These are phyloP conservation scores for Fusarium tricinctum DNA, from an alignment of 2,329 filamentous ascomycete genomes.

Conservation along the genomic window DNA sequence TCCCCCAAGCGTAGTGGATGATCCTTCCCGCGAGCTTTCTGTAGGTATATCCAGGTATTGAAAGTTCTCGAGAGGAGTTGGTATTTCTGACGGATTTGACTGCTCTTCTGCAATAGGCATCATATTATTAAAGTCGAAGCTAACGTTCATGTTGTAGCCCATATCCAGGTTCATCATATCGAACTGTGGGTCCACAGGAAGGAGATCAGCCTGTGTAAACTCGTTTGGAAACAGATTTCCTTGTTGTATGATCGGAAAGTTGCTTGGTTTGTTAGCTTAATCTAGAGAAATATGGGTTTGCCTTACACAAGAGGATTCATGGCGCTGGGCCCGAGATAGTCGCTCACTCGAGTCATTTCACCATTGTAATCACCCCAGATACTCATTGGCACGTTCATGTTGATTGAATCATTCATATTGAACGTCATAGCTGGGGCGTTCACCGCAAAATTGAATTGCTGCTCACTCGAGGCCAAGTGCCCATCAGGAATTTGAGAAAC, in stretches of 20 bases:
- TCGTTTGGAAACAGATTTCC: neutral
- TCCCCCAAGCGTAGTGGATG: neutral
- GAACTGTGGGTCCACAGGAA: neutral
- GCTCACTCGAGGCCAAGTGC: accelerated
- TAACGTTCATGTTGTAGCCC: neutral
- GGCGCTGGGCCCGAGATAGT: neutral
- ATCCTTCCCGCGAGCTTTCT: constrained; percentile 1
- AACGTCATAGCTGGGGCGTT: accelerated
- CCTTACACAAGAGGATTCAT: neutral
- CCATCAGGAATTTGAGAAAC: accelerated
- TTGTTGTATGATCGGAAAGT: neutral
- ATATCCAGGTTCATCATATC: neutral
- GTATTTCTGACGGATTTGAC: accelerated
- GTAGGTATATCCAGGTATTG: neutral
- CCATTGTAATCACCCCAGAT: neutral
- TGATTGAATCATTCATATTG: accelerated
- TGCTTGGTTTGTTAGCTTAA: neutral
- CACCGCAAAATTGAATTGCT: accelerated
- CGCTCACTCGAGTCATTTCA: neutral
- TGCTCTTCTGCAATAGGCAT: neutral
- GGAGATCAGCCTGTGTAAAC: neutral
- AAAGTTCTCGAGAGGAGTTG: accelerated
- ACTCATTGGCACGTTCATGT: neutral
- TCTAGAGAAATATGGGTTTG: accelerated
- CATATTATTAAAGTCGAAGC: neutral